Percentiles rank a stretch among this genome's conserved stretches.
Conservation (phyloP, 1,139 yeast genomes). For the Scheffersomyces quercinus region DNA sequence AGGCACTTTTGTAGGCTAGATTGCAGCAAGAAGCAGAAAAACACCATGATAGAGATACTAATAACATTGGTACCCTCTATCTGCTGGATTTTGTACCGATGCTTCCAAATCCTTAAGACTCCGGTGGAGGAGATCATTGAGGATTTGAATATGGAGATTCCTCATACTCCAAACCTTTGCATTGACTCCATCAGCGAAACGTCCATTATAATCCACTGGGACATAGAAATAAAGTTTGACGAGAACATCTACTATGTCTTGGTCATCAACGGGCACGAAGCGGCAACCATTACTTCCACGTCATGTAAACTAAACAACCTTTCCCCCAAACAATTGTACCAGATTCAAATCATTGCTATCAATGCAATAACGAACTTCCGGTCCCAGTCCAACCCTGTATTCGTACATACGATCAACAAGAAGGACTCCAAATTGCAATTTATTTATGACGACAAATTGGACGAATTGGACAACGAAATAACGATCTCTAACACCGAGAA, state of each 20-base stretch:
- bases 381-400: constrained; percentile 37
- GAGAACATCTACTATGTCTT: constrained; percentile 39
- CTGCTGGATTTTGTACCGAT: constrained; percentile 44
- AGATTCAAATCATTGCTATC: constrained; percentile 41
- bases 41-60: constrained; percentile 38
- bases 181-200: constrained; percentile 35
- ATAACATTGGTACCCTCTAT: constrained; percentile 45
- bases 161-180: constrained; percentile 42
- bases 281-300: constrained; percentile 38
- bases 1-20: no score
- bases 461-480: not conserved
- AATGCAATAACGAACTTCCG: constrained; percentile 39
- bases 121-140: constrained; percentile 40
- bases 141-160: constrained; percentile 43
- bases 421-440: not conserved
- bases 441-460: not conserved
- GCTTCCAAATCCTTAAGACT: constrained; percentile 34
- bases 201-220: constrained; percentile 46
- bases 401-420: constrained; percentile 13
- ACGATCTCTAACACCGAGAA: not conserved
- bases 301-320: constrained; percentile 41
- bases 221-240: constrained; percentile 30
- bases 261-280: constrained; percentile 39
- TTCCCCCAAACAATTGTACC: constrained; percentile 29
- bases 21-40: not conserved